phyloP scores from a whole-genome alignment of 2,329 filamentous ascomycete genomes.

The Neofusicoccum ribis region DNA sequence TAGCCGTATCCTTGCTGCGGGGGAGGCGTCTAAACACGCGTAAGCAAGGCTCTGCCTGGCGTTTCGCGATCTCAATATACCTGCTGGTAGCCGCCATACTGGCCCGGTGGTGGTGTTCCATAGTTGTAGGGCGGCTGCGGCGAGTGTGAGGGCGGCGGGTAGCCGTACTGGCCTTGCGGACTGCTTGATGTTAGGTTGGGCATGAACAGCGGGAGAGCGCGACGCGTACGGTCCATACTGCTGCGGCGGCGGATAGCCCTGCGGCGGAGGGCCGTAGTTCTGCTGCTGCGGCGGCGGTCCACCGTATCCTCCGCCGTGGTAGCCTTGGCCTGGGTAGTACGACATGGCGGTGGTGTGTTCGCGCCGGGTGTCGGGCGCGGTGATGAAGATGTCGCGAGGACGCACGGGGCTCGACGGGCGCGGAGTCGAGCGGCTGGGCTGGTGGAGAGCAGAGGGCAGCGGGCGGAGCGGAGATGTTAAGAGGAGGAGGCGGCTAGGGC shows the following conservation, averaged over 20 bases:
- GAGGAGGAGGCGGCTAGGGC: neutral
- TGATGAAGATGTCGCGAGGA: neutral
- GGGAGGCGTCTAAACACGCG: conserved; percentile 31
- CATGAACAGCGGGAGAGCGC: neutral
- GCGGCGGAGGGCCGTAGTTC: conserved; percentile 17
- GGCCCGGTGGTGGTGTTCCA: conserved; percentile 44
- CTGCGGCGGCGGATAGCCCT: conserved; percentile 24
- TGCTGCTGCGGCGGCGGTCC: conserved; percentile 40
- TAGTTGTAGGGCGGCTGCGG: conserved; percentile 43
- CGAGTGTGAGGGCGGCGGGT: conserved; percentile 33
- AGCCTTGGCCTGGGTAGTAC: conserved; percentile 44
- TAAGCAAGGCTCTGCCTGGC: conserved; percentile 31
- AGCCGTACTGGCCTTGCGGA: conserved; percentile 39
- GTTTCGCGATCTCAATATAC: conserved; percentile 28
- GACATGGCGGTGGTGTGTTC: conserved; percentile 33
- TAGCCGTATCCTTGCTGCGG: conserved; percentile 30
- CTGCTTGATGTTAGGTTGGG: conserved; percentile 18
- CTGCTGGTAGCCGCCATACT: conserved; percentile 44
- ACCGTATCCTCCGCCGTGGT: conserved; percentile 39
- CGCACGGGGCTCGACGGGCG: neutral
- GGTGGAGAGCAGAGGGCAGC: neutral
- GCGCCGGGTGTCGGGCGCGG: neutral
- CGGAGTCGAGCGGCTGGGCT: neutral
- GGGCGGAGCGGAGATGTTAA: neutral
- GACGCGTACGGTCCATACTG: conserved; percentile 21